These are phyloP conservation scores for Thinopyrum elongatum DNA, from an alignment of 176 grass and related monocot species.

Conservation along the genomic window DNA sequence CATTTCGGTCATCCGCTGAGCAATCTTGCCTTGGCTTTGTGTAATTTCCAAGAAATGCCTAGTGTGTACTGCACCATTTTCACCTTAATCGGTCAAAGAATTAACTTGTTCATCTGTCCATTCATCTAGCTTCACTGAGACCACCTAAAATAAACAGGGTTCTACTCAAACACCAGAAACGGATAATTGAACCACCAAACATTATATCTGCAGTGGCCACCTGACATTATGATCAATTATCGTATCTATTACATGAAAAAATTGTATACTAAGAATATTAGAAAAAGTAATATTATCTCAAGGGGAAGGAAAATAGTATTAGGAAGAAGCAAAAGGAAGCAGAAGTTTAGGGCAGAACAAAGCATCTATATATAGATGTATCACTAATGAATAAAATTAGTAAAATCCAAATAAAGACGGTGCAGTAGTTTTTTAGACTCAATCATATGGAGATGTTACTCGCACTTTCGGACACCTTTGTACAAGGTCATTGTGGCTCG, in stretches of 20 bases:
- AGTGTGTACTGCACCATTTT: constrained; percentile 69
- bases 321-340: no score
- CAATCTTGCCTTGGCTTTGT: constrained; percentile 69
- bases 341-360: no score
- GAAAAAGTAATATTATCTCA: not conserved
- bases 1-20: constrained; percentile 58
- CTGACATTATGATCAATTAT: not conserved
- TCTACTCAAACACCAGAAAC: constrained; percentile 15
- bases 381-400: no score
- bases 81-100: constrained; percentile 58
- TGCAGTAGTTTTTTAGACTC: no score
- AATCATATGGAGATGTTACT: no score
- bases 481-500: no score
- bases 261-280: not conserved
- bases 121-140: constrained; percentile 89
- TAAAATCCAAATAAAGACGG: no score
- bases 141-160: no score
- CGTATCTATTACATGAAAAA: constrained; percentile 4
- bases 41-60: no score
- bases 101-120: constrained; percentile 91
- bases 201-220: not conserved
- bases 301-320: not conserved
- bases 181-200: not conserved
- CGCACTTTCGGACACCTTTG: no score
- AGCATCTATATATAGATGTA: no score